These are phyloP conservation scores for Helichrysum umbraculigerum DNA, from an alignment of 129 eudicot genomes.

Conservation along the genomic window DNA sequence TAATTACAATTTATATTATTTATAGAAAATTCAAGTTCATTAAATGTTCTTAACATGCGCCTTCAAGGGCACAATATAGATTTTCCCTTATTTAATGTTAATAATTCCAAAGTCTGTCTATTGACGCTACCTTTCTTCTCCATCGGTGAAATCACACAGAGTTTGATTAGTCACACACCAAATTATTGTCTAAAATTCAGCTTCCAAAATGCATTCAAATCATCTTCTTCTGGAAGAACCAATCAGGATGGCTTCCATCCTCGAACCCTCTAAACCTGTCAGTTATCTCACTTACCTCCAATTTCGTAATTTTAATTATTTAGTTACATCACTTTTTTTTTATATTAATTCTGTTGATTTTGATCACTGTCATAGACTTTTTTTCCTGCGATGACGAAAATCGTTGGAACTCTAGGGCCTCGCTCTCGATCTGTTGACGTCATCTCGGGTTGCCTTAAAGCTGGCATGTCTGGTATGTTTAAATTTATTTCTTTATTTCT, in stretches of 20 bases:
- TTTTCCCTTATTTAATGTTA: too few species aligned
- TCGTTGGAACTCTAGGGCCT: constrained; percentile 87
- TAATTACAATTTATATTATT: too few species aligned
- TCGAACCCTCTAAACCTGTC: constrained; percentile 88
- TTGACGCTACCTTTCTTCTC: neutral
- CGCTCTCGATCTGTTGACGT: constrained; percentile 70
- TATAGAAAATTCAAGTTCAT: too few species aligned
- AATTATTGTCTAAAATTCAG: constrained; percentile 11
- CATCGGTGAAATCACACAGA: neutral
- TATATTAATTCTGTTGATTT: neutral
- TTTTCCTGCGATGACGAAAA: constrained; percentile 89
- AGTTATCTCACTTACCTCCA: neutral
- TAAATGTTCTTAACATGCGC: too few species aligned
- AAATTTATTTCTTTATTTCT: neutral
- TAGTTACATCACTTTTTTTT: neutral
- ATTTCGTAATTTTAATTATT: neutral
- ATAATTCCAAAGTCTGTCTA: neutral
- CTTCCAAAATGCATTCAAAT: constrained; percentile 62
- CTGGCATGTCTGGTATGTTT: constrained; percentile 71
- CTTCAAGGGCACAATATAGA: too few species aligned
- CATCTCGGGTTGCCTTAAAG: constrained; percentile 67
- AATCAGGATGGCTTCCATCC: constrained; percentile 85
- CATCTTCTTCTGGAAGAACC: constrained; percentile 91
- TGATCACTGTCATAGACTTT: constrained; percentile 43
- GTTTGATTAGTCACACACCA: neutral